These are phyloP conservation scores for Fusarium verticillioides DNA, from an alignment of 2,329 filamentous ascomycete species.

Conservation along the genomic window DNA sequence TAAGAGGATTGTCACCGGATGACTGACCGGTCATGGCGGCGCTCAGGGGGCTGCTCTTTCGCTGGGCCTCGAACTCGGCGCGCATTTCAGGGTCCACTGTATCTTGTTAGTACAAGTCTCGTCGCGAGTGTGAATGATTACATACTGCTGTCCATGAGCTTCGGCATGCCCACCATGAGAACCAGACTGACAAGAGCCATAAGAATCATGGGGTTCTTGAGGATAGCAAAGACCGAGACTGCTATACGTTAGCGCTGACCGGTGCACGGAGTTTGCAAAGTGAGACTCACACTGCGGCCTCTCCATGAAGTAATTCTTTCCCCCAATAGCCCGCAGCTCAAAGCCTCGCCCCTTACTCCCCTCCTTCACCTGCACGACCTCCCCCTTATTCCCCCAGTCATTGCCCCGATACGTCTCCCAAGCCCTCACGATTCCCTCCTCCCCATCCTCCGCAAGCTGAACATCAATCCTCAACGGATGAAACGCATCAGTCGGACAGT, in stretches of 20 bases:
- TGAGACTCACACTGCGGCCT: constrained; percentile 75
- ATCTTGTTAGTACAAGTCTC: background rate
- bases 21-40: constrained; percentile 59
- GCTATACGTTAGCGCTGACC: constrained; percentile 1
- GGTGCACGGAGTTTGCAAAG: background rate
- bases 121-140: constrained; percentile 33
- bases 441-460: constrained; percentile 25
- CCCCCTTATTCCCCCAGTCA: constrained; percentile 88
- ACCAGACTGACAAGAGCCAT: constrained; percentile 85
- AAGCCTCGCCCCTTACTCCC: constrained; percentile 58
- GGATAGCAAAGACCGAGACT: constrained; percentile 83
- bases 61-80: constrained; percentile 91
- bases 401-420: constrained; percentile 92
- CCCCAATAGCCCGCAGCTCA: constrained; percentile 69
- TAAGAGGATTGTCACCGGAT: constrained; percentile 56
- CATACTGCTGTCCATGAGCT: constrained; percentile 95
- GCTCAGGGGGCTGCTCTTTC: constrained; percentile 77
- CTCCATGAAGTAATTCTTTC: constrained; percentile 81
- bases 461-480: constrained; percentile 85
- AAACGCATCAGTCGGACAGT: constrained; percentile 80
- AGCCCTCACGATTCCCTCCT: constrained; percentile 63
- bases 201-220: constrained; percentile 97
- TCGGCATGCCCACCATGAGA: constrained; percentile 92
- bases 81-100: constrained; percentile 96
- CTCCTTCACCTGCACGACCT: constrained; percentile 60